Base-by-base conservation (phyloP, 75 land plant species). In the Cryptomeria japonica region DNA sequence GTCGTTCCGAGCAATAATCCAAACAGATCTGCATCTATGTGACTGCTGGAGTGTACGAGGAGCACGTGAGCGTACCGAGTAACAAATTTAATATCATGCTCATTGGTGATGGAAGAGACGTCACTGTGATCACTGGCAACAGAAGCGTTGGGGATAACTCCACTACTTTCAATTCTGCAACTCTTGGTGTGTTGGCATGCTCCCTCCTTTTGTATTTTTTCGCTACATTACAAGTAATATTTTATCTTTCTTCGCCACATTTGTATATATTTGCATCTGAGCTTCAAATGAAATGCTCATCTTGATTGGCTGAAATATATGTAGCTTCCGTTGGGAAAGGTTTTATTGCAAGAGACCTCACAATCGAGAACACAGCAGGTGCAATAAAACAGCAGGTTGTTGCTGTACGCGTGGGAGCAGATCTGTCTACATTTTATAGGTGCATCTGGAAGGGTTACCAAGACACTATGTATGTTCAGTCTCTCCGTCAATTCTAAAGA, bases 401-500 rank as follows among this genome's bases (percentile, higher is more conserved):
- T 1, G 90, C 90, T 5, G 86, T 88, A 7, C 87, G 47, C 22
- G 89, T 89, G 3, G 53, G 37, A 6, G 31, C 88, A 22, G 89
- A 89, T 64, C 36, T 39, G 16, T 56, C 68, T 11, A 79, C 78
- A 4, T 64, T 89, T 39, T 88, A 64, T 51, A 25, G 89, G 2
- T 88, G 89, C 86, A 13, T 46, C 28, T 11, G 87, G 3, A 51
- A 46, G 31, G 90, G 61, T 28, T 87, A 89, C 90, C 90, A 89
- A 84, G 90, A 89, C 89, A 89, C 90, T 5, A 32, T 89, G 22
- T 89, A 89, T 85, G 36, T 75, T 2, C 88, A 51, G 64, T 73
- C 92, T 2, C 47, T 87, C 78, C 88, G 91, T 1, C 91, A 90
- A 9, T 89, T 89, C 87, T 89, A 36, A 80, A 83, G 61, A 14